phyloP scores from a whole-genome alignment of 2,329 filamentous ascomycete species.

The Talaromyces sp. region DNA sequence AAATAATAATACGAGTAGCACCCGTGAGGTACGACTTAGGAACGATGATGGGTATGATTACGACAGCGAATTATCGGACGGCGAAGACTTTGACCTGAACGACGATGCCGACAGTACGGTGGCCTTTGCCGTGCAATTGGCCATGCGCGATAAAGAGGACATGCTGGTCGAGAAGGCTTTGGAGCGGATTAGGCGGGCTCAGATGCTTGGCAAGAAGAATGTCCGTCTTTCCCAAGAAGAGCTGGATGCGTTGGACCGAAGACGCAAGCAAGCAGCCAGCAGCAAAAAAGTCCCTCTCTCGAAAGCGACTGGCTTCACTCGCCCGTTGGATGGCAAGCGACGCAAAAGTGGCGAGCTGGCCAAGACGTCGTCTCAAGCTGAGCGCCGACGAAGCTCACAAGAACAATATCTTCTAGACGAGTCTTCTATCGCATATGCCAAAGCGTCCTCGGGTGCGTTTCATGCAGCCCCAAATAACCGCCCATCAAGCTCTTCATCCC shows the following conservation, averaged over 20 bases:
- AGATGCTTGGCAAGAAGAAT: slow-evolving; percentile 69
- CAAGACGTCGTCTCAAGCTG: slow-evolving; percentile 14
- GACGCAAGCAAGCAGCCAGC: slow-evolving; percentile 35
- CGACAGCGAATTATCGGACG: slow-evolving; percentile 39
- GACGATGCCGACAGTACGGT: slow-evolving; percentile 47
- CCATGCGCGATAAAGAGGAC: slow-evolving; percentile 65
- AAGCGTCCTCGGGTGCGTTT: slow-evolving; percentile 1
- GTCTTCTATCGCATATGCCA: neutral
- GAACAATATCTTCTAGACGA: slow-evolving; percentile 2
- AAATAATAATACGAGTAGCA: slow-evolving; percentile 17
- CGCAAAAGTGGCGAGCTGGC: slow-evolving; percentile 16
- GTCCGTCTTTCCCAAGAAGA: slow-evolving; percentile 78
- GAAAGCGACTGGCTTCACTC: neutral
- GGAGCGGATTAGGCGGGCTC: slow-evolving; percentile 73
- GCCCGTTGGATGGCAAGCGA: slow-evolving; percentile 7
- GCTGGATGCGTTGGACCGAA: slow-evolving; percentile 71
- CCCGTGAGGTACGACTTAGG: slow-evolving; percentile 33
- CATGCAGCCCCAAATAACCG: slow-evolving; percentile 24
- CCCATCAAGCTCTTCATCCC: slow-evolving; percentile 33
- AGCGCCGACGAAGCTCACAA: slow-evolving; percentile 32
- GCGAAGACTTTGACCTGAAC: slow-evolving; percentile 50
- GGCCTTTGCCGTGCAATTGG: slow-evolving; percentile 48
- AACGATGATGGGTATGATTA: slow-evolving; percentile 35
- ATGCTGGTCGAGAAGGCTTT: slow-evolving; percentile 72
- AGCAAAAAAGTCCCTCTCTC: slow-evolving; percentile 9